A percentile compares a stretch with the other conserved stretches of the same genome.
These are phyloP conservation scores for Auriscalpium vulgare DNA, from an alignment of 768 basidiomycete genomes.

Conservation along the genomic window DNA sequence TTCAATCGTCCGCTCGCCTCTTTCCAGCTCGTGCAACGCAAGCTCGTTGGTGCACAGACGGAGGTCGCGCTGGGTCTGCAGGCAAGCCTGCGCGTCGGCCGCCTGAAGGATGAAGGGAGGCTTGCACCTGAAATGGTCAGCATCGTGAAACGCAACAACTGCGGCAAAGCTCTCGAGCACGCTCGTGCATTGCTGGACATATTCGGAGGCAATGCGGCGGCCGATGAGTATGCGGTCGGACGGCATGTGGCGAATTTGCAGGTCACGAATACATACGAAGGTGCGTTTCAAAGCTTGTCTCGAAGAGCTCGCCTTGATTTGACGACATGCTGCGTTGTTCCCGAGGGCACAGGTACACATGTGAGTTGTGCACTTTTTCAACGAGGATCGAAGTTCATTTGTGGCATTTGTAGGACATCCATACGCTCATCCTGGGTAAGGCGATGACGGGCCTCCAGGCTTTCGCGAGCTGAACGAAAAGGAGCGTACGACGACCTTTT, in stretches of 20 bases:
- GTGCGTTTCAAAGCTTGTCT: conserved; percentile 25
- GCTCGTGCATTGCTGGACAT: conserved; percentile 79
- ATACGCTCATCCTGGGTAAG: conserved; percentile 88
- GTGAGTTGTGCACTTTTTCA: conserved; percentile 26
- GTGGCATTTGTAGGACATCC: conserved; percentile 56
- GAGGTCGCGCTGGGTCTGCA: conserved; percentile 74
- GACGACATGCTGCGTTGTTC: background rate
- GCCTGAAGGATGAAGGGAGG: conserved; percentile 73
- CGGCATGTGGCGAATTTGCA: conserved; percentile 92
- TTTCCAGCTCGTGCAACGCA: conserved; percentile 98
- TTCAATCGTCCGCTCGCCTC: conserved; percentile 85
- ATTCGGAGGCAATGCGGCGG: conserved; percentile 87
- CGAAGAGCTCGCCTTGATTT: background rate
- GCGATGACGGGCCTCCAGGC: conserved; percentile 87
- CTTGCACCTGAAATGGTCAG: conserved; percentile 90
- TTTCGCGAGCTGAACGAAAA: conserved; percentile 30
- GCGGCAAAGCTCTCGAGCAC: conserved; percentile 85
- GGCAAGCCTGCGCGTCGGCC: conserved; percentile 67
- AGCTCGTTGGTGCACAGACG: conserved; percentile 88
- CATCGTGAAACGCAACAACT: conserved; percentile 92
- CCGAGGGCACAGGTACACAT: conserved; percentile 42
- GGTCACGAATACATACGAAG: conserved; percentile 95
- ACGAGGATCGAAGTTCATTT: background rate
- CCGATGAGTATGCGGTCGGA: conserved; percentile 96
- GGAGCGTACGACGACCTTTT: too few species aligned